These are phyloP conservation scores for Quercus rubra DNA, from an alignment of 306 rosid species.

Conservation along the genomic window DNA sequence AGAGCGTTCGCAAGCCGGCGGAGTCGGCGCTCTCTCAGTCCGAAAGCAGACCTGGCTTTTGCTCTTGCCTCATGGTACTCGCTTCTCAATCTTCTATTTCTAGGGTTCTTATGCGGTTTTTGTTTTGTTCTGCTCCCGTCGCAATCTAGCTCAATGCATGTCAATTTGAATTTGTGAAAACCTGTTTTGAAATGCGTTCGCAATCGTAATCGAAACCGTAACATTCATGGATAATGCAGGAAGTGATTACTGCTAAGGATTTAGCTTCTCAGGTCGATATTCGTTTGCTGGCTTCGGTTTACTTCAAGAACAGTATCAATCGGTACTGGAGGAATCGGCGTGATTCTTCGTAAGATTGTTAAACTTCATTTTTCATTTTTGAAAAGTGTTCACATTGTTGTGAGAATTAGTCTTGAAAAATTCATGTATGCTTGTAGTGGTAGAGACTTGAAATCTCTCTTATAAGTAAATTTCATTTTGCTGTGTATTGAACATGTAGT, in stretches of 20 bases:
- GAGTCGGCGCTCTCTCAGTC: conserved; percentile 75
- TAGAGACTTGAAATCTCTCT: background rate
- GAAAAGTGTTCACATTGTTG: background rate
- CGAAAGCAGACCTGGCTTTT: conserved; percentile 85
- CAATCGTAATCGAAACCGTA: background rate
- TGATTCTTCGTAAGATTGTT: conserved; percentile 45
- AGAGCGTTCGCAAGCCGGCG: conserved; percentile 62
- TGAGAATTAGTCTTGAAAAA: background rate
- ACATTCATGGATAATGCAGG: conserved; percentile 44
- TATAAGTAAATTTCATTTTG: background rate
- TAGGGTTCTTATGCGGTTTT: conserved; percentile 34
- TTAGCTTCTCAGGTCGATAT: conserved; percentile 71
- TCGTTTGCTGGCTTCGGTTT: conserved; percentile 84
- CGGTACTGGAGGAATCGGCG: conserved; percentile 88
- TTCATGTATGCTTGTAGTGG: background rate
- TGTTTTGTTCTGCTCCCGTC: background rate
- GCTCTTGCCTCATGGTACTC: conserved; percentile 80
- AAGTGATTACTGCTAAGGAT: conserved; percentile 78
- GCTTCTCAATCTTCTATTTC: background rate
- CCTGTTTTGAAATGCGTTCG: conserved; percentile 20
- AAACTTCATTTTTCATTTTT: conserved; percentile 5
- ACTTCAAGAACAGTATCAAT: conserved; percentile 75
- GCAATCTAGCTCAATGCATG: background rate
- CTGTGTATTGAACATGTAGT: background rate
- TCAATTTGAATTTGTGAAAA: background rate